Evolutionary conservation across 495 filamentous ascomycete species (phyloP), one percentile per base, ranked within the genome.

Genomic region (Penicillium soppii): DNA sequence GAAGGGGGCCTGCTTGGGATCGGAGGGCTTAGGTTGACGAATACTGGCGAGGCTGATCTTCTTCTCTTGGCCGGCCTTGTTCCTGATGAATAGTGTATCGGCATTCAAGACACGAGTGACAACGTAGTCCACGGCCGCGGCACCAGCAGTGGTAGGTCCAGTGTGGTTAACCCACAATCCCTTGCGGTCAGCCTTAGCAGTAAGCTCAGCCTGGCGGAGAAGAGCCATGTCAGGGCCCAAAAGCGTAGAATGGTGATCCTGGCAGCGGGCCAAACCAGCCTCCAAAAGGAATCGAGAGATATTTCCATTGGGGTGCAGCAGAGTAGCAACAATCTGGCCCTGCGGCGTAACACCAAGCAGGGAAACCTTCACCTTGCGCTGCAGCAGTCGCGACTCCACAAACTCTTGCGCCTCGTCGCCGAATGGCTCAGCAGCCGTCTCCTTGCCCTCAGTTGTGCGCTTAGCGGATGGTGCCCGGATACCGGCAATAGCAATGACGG

Each of bases 21-120:
- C 87, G 7, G 86, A 81, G 1, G 84, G 84, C 65, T 96, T 91
- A 13, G 95, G 95, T 36, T 94, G 92, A 35, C 95, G 82, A 48
- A 96, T 82, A 63, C 92, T 97, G 73, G 91, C 96, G 44, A 99
- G 72, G 63, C 85, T 95, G 64, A 96, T 86, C 57, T 90, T 85
- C 77, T 89, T 92, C 69, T 99, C 95, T 25, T 70, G 75, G 1
- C 90, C 92, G 29, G 84, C 77, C 75, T 92, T 92, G 68, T 82
- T 89, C 33, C 91, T 82, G 35, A 97, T 74, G 57, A 89, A 87
- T 30, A 97, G 78, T 1, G 90, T 95, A 66, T 99, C 95, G 6
- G 91, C 91, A 56, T 87, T 91, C 64, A 92, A 75, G 43, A 99
- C 80, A 63, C 91, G 88, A 39, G 83, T 85, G 40, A 97, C 91